Evolutionary conservation across 179 eudicot genomes (phyloP).

Genomic region (Nepenthes alata): DNA sequence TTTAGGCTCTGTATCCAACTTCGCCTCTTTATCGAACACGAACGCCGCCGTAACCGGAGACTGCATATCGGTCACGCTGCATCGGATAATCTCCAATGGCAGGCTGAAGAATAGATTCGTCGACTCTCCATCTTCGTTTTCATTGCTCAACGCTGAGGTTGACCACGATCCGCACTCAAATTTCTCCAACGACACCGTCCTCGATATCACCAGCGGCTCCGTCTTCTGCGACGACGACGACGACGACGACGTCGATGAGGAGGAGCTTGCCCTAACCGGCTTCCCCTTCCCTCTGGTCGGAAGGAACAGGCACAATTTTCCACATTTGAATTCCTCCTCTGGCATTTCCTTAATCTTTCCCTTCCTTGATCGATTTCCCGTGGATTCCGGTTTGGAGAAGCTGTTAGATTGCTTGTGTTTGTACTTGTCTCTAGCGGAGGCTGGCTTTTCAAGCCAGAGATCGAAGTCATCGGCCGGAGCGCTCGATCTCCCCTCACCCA

Average conservation of each 20-base stretch:
- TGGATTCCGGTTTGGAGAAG: conserved; percentile 6
- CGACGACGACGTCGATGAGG: conserved; percentile 7
- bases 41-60: conserved; percentile 68
- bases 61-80: conserved; percentile 55
- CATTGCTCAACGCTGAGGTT: conserved; percentile 31
- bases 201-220: conserved; percentile 33
- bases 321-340: conserved; percentile 64
- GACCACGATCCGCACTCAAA: conserved; percentile 82
- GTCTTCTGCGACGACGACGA: conserved; percentile 4
- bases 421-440: not conserved
- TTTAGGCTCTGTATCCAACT: conserved; percentile 18
- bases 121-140: conserved; percentile 17
- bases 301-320: conserved; percentile 56
- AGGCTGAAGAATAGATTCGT: conserved; percentile 57
- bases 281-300: conserved; percentile 68
- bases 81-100: conserved; percentile 60
- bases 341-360: conserved; percentile 9
- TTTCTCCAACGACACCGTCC: conserved; percentile 64
- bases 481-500: conserved; percentile 44
- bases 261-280: conserved; percentile 32
- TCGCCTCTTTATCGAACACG: conserved; percentile 35
- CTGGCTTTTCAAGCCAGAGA: conserved; percentile 27
- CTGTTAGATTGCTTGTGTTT: not conserved
- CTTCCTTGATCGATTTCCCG: not conserved
- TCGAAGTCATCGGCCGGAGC: conserved; percentile 47